Conservation (phyloP, 192 early-diverging fungal species). For the Gigaspora rosea region DNA sequence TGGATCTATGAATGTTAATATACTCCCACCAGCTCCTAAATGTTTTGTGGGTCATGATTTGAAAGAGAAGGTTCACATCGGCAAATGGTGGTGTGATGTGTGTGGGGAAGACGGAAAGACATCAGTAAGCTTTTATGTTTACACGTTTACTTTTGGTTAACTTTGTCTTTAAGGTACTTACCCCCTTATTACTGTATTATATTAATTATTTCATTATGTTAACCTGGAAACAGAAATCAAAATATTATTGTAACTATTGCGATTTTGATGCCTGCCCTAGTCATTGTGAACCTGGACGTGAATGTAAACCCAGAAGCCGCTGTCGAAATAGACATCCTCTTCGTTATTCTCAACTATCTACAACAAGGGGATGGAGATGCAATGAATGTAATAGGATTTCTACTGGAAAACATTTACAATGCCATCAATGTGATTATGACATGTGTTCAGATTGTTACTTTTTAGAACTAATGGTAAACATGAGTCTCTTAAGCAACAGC, state of each 20-base stretch:
- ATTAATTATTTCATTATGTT: no score
- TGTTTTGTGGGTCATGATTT: slow-evolving; percentile 28
- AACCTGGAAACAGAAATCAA: neutral
- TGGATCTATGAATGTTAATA: slow-evolving; percentile 2
- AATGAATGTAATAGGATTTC: neutral
- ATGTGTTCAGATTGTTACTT: slow-evolving; percentile 4
- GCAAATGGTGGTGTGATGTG: neutral
- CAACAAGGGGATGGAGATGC: neutral
- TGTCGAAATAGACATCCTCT: slow-evolving; percentile 18
- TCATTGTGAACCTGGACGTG: neutral
- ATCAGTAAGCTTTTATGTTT: neutral
- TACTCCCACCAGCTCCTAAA: neutral
- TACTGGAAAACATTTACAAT: neutral
- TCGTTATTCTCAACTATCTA: neutral
- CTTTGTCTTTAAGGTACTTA: no score
- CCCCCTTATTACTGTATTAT: no score
- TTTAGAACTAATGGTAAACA: no score
- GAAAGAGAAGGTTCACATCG: neutral
- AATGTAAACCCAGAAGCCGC: neutral
- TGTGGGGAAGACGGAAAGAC: slow-evolving; percentile 1
- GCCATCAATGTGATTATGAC: slow-evolving; percentile 19
- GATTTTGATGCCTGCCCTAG: slow-evolving; percentile 21
- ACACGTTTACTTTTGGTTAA: no score
- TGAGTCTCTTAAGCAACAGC: no score
- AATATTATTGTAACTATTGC: slow-evolving; percentile 7